Evolutionary conservation across 306 rosid genomes (phyloP).

Genomic region (Crotalaria pallida): DNA sequence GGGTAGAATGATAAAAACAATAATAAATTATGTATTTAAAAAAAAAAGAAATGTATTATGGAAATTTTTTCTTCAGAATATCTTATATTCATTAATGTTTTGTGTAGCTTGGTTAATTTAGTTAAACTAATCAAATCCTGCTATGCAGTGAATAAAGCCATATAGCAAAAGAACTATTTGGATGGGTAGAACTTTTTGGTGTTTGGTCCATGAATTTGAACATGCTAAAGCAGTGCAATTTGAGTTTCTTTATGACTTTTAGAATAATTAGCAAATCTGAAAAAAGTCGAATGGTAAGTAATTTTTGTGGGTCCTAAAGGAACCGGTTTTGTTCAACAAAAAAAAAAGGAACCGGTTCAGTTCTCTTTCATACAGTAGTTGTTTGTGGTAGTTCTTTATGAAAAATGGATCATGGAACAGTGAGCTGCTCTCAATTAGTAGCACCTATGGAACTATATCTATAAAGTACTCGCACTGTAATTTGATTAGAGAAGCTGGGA

Average conservation of each 20-base stretch:
- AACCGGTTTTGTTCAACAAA: background rate
- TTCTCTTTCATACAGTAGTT: background rate
- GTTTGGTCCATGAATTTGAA: conserved; percentile 12
- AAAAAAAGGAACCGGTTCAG: background rate
- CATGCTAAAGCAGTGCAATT: background rate
- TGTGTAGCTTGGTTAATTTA: background rate
- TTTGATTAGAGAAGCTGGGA: conserved; percentile 18
- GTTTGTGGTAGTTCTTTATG: background rate
- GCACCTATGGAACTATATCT: no score
- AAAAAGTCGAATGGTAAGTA: conserved; percentile 3
- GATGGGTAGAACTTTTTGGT: background rate
- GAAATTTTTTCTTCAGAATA: no score
- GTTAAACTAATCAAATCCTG: background rate
- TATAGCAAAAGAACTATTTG: background rate
- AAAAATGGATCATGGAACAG: background rate
- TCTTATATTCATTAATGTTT: no score
- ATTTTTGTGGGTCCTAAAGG: conserved; percentile 15
- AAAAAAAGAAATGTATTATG: no score
- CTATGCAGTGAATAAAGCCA: background rate
- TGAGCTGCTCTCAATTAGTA: background rate
- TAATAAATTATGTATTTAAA: no score
- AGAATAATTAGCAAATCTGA: background rate
- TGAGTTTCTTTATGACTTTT: background rate
- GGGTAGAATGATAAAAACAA: no score
- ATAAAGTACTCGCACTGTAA: conserved; percentile 10